phyloP scores from a whole-genome alignment of 768 basidiomycete genomes.

The Collybia mongolica region DNA sequence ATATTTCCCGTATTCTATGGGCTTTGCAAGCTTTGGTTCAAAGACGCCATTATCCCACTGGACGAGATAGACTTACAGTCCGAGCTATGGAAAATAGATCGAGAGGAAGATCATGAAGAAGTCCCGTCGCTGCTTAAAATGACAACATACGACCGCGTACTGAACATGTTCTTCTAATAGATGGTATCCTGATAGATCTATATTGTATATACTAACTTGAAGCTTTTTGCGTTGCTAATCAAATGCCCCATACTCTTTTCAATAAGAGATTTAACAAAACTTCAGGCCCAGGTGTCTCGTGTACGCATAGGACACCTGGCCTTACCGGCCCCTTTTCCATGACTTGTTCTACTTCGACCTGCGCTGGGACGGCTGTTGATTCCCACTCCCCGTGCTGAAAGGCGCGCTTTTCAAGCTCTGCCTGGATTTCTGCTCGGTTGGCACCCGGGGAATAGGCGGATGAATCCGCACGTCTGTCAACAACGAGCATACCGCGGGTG shows the following conservation, averaged over 20 bases:
- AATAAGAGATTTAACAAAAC: slow-evolving; percentile 46
- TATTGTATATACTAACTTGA: background rate
- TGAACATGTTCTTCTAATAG: slow-evolving; percentile 21
- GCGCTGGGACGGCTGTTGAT: slow-evolving; percentile 53
- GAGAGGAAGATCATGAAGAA: slow-evolving; percentile 9
- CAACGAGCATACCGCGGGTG: slow-evolving; percentile 85
- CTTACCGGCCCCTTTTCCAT: slow-evolving; percentile 11
- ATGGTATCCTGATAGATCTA: slow-evolving; percentile 7
- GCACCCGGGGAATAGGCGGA: slow-evolving; percentile 64
- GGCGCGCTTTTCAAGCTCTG: slow-evolving; percentile 39
- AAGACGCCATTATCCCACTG: slow-evolving; percentile 18
- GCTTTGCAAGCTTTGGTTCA: slow-evolving; percentile 21
- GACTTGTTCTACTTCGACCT: slow-evolving; percentile 44
- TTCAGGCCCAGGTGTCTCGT: slow-evolving; percentile 63
- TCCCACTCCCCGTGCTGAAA: slow-evolving; percentile 37
- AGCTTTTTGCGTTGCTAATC: background rate
- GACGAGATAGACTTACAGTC: slow-evolving; percentile 21
- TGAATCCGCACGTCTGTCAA: slow-evolving; percentile 69
- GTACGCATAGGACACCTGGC: slow-evolving; percentile 45
- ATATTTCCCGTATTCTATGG: slow-evolving; percentile 24
- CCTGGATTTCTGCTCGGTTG: slow-evolving; percentile 65
- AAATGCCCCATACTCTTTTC: slow-evolving; percentile 56
- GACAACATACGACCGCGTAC: slow-evolving; percentile 16
- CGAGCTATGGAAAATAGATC: slow-evolving; percentile 19
- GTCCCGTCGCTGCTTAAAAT: background rate